Evolutionary conservation across 495 filamentous ascomycete species (phyloP).

Genomic region (Penicillium longicatenatum): DNA sequence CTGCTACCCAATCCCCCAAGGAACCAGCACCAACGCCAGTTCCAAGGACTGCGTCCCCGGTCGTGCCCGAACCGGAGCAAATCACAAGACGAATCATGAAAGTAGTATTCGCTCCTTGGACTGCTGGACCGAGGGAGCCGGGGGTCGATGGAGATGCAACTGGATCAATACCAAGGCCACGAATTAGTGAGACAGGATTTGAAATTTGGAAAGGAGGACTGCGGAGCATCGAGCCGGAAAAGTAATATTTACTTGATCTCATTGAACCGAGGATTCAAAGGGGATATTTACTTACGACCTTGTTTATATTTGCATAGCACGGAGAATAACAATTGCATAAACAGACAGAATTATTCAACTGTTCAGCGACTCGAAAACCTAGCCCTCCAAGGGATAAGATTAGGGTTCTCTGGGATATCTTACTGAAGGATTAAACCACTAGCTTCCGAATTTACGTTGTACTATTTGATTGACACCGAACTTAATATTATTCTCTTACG

Average conservation of each 20-base stretch:
- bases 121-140: constrained; percentile 25
- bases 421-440: too few relatives aligned
- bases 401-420: too few relatives aligned
- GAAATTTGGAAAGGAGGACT: constrained; percentile 55
- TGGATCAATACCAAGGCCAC: constrained; percentile 2
- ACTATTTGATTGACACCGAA: too few relatives aligned
- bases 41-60: neutral
- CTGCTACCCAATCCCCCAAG: neutral
- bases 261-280: neutral
- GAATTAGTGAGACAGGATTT: constrained; percentile 45
- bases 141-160: neutral
- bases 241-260: constrained; percentile 7
- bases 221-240: constrained; percentile 18
- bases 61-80: constrained; percentile 22
- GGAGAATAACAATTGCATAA: neutral
- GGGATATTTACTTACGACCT: neutral
- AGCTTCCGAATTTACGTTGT: too few relatives aligned
- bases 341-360: neutral
- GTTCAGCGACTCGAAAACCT: neutral
- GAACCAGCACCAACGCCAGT: neutral
- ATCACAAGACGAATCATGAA: constrained; percentile 64
- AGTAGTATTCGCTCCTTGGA: constrained; percentile 78
- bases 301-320: constrained; percentile 1
- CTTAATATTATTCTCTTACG: too few relatives aligned
- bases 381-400: too few relatives aligned